These are phyloP conservation scores for Cerioporus squamosus DNA, from an alignment of 1,284 basidiomycete species.

Conservation along the genomic window DNA sequence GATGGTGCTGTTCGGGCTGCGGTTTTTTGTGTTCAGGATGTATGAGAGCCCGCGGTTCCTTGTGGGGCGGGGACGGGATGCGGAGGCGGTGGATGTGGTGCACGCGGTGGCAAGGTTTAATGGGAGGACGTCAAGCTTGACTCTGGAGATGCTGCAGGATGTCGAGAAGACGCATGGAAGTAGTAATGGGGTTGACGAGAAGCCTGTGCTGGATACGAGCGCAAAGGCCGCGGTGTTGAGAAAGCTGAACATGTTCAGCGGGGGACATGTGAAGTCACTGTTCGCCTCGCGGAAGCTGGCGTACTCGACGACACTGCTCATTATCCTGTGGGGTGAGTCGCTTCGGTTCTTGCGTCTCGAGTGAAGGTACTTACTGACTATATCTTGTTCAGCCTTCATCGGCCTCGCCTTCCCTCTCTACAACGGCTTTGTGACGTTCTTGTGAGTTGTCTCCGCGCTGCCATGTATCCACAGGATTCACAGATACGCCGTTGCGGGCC, in stretches of 20 bases:
- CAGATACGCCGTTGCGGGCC: not conserved
- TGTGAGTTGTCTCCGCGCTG: constrained; percentile 43
- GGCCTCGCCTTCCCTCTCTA: constrained; percentile 78
- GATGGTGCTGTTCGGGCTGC: constrained; percentile 64
- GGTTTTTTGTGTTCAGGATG: constrained; percentile 75
- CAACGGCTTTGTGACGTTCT: constrained; percentile 68
- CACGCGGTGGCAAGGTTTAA: constrained; percentile 77
- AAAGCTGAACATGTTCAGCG: constrained; percentile 49
- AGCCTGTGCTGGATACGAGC: constrained; percentile 32
- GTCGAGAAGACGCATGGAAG: constrained; percentile 30
- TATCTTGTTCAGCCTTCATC: constrained; percentile 57
- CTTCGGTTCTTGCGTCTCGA: not conserved
- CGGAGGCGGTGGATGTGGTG: constrained; percentile 72
- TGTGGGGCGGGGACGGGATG: constrained; percentile 72
- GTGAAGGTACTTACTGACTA: not conserved
- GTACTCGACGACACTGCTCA: constrained; percentile 62
- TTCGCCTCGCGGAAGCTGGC: constrained; percentile 69
- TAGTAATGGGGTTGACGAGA: constrained; percentile 22
- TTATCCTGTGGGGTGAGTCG: constrained; percentile 49
- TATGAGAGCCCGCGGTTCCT: constrained; percentile 80
- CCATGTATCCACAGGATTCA: no score
- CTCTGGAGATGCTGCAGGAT: constrained; percentile 49
- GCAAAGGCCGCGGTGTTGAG: constrained; percentile 42
- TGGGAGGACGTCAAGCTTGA: constrained; percentile 50
- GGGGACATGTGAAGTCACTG: constrained; percentile 54